Base-by-base conservation (phyloP, 108 stramenopile species). In the Seminavis robusta region DNA sequence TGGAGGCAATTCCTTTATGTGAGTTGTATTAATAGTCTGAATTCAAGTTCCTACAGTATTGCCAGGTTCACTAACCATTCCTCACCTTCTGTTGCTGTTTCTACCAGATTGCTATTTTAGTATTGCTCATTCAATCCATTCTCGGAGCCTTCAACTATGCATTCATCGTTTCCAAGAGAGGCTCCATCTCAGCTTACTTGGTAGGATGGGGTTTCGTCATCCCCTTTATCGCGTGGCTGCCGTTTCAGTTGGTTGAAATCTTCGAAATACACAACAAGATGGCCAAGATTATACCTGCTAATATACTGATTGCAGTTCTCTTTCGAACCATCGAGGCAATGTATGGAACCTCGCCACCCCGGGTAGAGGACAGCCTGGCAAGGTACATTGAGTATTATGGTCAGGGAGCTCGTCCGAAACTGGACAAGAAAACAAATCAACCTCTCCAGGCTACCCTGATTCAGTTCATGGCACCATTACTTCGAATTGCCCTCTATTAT, bases 241-340 rank as follows among this genome's bases (percentile, higher is more conserved):
- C 70, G 1, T 76, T 59, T 57, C 27, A 31, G 24, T 26, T 71
- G n/a, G 15, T 76, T 7, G 61, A 65, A 11, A 9, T 39, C 21
- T 50, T 67, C 16, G 65, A 67, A 15, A 39, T 71, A 16, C 65
- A 53, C 19, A 71, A 62, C 32, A 39, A 33, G 13, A 30, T 50
- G 5, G 1, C 71, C 5, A 53, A 25, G 25, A 39, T 65, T 34
- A 11, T 28, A 13, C 5, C 60, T 5, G n/a, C 39, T 30, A 39
- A 27, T 21, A 31, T 67, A n/a, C 47, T 63, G 57, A 67, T 30
- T 1, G 20, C 40, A 1, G 34, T 74, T 8, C 52, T 20, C 21
- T 69, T 76, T 52, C 55, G 70, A 23, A 62, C 59, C 58, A 28
- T 71, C 33, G 75, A 76, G 44, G 75, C 75, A 8, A 71, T 76